These are phyloP conservation scores for Pseudogymnoascus sp. DNA, from an alignment of 2,329 filamentous ascomycete species.

Conservation along the genomic window DNA sequence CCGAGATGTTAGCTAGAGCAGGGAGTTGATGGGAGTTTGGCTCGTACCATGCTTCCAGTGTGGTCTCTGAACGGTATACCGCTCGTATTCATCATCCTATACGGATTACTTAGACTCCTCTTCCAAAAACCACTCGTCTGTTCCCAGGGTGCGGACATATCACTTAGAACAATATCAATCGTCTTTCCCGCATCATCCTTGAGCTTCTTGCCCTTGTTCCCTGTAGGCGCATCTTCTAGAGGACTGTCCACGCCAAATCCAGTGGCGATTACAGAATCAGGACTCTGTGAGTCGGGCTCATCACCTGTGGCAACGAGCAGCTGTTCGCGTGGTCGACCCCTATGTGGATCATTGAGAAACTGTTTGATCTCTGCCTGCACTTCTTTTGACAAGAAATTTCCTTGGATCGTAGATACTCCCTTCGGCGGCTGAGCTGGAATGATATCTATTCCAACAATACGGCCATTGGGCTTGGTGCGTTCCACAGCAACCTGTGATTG, in stretches of 20 bases:
- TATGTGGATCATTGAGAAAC: slow-evolving; percentile 60
- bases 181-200: slow-evolving; percentile 43
- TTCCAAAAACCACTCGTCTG: slow-evolving; percentile 71
- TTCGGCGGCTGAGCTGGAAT: slow-evolving; percentile 85
- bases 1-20: slow-evolving; percentile 9
- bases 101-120: slow-evolving; percentile 90
- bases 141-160: slow-evolving; percentile 98
- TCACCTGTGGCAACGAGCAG: slow-evolving; percentile 17
- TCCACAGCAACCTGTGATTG: slow-evolving; percentile 65
- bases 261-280: slow-evolving; percentile 1
- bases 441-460: slow-evolving; percentile 85
- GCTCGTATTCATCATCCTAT: slow-evolving; percentile 99
- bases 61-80: slow-evolving; percentile 83
- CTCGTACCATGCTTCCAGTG: slow-evolving; percentile 66
- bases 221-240: slow-evolving; percentile 25
- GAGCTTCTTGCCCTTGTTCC: slow-evolving; percentile 27
- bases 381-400: slow-evolving; percentile 72
- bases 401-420: slow-evolving; percentile 91
- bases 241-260: not conserved
- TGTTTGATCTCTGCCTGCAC: slow-evolving; percentile 72
- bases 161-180: slow-evolving; percentile 91
- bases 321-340: slow-evolving; percentile 41
- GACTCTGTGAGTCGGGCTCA: slow-evolving; percentile 11
- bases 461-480: slow-evolving; percentile 65
- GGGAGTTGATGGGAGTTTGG: not conserved